Percentiles rank a stretch among this genome's conserved stretches.
phyloP scores from a whole-genome alignment of 1,284 basidiomycete species.

The Papiliotrema terrestris region DNA sequence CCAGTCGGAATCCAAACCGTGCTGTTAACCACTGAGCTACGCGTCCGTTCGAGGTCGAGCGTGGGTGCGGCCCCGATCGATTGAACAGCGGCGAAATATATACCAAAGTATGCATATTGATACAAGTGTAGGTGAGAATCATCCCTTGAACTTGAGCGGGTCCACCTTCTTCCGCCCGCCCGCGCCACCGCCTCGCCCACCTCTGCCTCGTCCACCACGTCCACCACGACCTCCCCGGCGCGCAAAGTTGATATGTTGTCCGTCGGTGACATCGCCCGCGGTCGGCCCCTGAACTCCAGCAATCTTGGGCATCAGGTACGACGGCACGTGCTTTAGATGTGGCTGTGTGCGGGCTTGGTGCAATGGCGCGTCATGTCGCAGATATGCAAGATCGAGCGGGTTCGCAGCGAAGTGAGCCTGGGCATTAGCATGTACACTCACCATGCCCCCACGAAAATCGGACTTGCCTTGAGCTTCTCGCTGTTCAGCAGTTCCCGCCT shows the following conservation, averaged over 20 bases:
- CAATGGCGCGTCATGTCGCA: constrained; percentile 91
- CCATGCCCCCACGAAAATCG: not conserved
- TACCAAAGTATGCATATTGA: not conserved
- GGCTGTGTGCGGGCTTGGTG: constrained; percentile 81
- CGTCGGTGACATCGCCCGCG: constrained; percentile 32
- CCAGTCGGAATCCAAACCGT: no score
- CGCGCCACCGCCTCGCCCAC: constrained; percentile 16
- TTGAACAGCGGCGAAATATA: not conserved
- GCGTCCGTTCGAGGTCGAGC: no score
- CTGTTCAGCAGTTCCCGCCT: constrained; percentile 91
- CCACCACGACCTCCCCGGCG: constrained; percentile 31
- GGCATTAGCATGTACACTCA: not conserved
- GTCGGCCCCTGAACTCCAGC: constrained; percentile 47
- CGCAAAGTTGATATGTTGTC: constrained; percentile 34
- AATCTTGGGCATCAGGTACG: constrained; percentile 85
- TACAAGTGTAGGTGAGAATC: not conserved
- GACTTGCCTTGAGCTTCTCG: constrained; percentile 87
- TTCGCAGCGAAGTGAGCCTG: constrained; percentile 98
- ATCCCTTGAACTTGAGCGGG: constrained; percentile 45
- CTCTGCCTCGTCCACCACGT: constrained; percentile 20
- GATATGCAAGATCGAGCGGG: constrained; percentile 85
- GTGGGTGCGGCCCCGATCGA: no score
- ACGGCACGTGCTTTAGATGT: constrained; percentile 94
- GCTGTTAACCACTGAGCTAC: not conserved
- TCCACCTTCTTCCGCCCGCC: constrained; percentile 41